These are phyloP conservation scores for Crithidia acanthocephali DNA, from an alignment of 208 protist species.

Conservation along the genomic window DNA sequence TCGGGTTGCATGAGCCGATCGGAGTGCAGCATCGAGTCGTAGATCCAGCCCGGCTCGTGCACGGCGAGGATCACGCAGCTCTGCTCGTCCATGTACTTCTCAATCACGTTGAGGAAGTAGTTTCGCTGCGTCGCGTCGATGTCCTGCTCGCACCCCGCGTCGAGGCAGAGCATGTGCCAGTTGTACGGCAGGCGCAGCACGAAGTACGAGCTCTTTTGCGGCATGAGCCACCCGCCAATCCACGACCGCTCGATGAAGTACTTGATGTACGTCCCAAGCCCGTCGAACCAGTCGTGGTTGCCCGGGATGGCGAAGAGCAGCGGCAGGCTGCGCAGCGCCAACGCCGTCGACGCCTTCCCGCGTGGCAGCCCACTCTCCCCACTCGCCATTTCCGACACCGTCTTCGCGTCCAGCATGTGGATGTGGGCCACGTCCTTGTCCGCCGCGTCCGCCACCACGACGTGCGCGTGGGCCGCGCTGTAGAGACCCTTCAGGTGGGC, in stretches of 20 bases:
- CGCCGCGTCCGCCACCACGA: slow-evolving; percentile 43
- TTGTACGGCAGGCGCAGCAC: slow-evolving; percentile 76
- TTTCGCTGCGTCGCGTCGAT: slow-evolving; percentile 83
- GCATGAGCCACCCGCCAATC: slow-evolving; percentile 90
- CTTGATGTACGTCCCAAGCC: slow-evolving; percentile 77
- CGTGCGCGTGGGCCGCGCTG: slow-evolving; percentile 37
- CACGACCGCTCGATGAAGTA: slow-evolving; percentile 72
- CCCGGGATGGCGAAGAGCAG: slow-evolving; percentile 87
- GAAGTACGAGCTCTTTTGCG: slow-evolving; percentile 86
- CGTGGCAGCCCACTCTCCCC: slow-evolving; percentile 32
- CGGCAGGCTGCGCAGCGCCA: slow-evolving; percentile 66
- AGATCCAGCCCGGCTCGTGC: slow-evolving; percentile 81
- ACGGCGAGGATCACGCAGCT: slow-evolving; percentile 63
- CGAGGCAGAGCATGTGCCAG: slow-evolving; percentile 87
- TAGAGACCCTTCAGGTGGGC: slow-evolving; percentile 47
- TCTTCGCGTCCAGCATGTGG: slow-evolving; percentile 52
- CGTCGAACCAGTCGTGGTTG: slow-evolving; percentile 93
- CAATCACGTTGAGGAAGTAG: slow-evolving; percentile 80
- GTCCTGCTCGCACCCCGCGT: slow-evolving; percentile 77
- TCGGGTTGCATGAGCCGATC: slow-evolving; percentile 48
- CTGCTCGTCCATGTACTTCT: slow-evolving; percentile 62
- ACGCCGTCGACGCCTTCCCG: slow-evolving; percentile 36
- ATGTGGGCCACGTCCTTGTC: slow-evolving; percentile 70
- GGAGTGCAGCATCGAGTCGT: slow-evolving; percentile 54
- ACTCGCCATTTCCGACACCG: slow-evolving; percentile 46